These are phyloP conservation scores for Trametes cubensis DNA, from an alignment of 768 basidiomycete genomes.

Conservation along the genomic window DNA sequence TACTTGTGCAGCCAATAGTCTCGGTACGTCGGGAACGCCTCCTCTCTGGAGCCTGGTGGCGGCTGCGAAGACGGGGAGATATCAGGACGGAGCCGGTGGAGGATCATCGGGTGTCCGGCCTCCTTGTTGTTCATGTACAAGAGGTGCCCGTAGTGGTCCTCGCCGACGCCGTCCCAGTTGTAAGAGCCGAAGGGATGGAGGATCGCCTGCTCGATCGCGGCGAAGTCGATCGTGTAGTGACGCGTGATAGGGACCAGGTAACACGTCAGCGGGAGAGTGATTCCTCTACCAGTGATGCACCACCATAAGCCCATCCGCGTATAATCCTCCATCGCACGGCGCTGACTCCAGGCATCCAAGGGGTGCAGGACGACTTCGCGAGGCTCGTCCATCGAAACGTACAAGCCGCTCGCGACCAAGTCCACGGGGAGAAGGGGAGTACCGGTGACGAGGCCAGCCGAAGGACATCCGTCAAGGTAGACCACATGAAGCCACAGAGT, in stretches of 20 bases:
- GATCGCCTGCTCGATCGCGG: constrained; percentile 54
- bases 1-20: constrained; percentile 63
- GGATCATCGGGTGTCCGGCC: constrained; percentile 55
- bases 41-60: constrained; percentile 51
- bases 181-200: constrained; percentile 49
- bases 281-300: constrained; percentile 61
- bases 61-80: constrained; percentile 67
- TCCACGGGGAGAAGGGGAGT: constrained; percentile 53
- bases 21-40: constrained; percentile 50
- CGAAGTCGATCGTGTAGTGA: constrained; percentile 56
- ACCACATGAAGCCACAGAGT: constrained; percentile 68
- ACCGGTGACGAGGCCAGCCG: constrained; percentile 71
- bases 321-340: constrained; percentile 63
- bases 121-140: constrained; percentile 60
- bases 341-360: constrained; percentile 49
- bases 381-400: constrained; percentile 41
- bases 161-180: constrained; percentile 58
- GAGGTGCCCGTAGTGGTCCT: constrained; percentile 51
- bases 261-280: constrained; percentile 53
- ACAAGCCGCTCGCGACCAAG: constrained; percentile 40
- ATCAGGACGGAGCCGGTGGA: constrained; percentile 64
- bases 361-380: constrained; percentile 43
- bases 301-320: constrained; percentile 64
- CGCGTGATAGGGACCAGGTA: constrained; percentile 69
- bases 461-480: constrained; percentile 47